These are phyloP conservation scores for Chara braunii DNA, from an alignment of 139 green algal genomes.

Conservation along the genomic window DNA sequence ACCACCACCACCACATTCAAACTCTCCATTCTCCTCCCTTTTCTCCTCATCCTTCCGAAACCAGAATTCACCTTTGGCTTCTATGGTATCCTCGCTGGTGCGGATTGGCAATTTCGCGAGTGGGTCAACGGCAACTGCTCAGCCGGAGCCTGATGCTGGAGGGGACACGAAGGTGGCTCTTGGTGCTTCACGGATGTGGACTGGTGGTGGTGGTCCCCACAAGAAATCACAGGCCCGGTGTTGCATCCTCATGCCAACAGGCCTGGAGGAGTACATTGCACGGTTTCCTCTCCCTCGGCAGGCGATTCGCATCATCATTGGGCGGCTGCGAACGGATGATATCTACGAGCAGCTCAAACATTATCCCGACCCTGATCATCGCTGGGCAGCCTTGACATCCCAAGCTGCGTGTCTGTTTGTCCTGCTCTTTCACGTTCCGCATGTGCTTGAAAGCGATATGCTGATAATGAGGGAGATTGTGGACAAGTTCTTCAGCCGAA, in stretches of 20 bases:
- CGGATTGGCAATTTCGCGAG: too few relatives aligned
- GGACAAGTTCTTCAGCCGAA: not conserved
- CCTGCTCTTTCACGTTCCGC: conserved; percentile 6
- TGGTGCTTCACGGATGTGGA: too few relatives aligned
- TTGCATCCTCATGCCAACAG: not conserved
- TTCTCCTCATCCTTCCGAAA: too few relatives aligned
- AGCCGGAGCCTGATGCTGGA: too few relatives aligned
- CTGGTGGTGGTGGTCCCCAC: too few relatives aligned
- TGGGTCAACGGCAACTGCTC: too few relatives aligned
- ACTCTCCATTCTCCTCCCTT: too few relatives aligned
- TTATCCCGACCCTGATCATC: not conserved
- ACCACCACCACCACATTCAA: too few relatives aligned
- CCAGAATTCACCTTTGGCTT: too few relatives aligned
- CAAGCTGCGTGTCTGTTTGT: conserved; percentile 2
- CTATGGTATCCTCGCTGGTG: too few relatives aligned
- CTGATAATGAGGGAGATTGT: not conserved
- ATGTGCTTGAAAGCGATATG: not conserved
- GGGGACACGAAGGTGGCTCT: too few relatives aligned
- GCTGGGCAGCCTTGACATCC: not conserved
- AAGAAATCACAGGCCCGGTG: too few relatives aligned
- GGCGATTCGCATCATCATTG: not conserved
- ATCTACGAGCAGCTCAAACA: not conserved
- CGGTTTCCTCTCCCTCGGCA: conserved; percentile 4
- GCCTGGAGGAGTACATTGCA: not conserved
- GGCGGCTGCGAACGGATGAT: conserved; percentile 1